Evolutionary conservation across 2,329 filamentous ascomycete species (phyloP), one percentile per base, ranked within the genome.

Genomic region (Dactylellina drechsleri): DNA sequence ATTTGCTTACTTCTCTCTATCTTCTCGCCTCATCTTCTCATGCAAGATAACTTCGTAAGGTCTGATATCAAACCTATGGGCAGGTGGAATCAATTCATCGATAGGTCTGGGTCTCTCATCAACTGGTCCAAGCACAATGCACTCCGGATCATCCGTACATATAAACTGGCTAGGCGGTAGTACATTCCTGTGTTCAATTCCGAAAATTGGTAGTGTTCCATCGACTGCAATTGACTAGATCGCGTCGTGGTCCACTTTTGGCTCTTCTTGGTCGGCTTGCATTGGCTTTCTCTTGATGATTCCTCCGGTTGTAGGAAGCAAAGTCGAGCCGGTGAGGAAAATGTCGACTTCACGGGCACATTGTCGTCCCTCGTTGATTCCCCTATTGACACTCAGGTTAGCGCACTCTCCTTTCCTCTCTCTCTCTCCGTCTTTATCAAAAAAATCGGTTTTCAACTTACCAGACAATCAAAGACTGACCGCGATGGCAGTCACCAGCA

Each of bases 381-480:
- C 94, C 91, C 89, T 91, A 77, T 26, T 43, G 61, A 58, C 36
- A 58, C 8, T 7, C 66, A 53, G 52, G 40, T 59, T 66, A 68
- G 60, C 23, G 1, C 1, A 2, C 10, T 10, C 6, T 36, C 10
- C 6, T 8, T 36, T 5, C 6, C 31, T 10, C 31, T 36, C 31
- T 36, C 31, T 23, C 23, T 23, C 23, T 23, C 23, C 4, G 2
- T 23, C 31, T 36, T 8, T 36, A 2, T 10, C 5, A 57, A 13
- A 36, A 15, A 15, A 8, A 58, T 36, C 26, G 41, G 1, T 36
- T 36, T 36, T 36, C 3, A 7, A 86, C 89, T 87, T 86, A 91
- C 92, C 93, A 98, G 78, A 98, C 93, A 83, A 98, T 97, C 71
- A 98, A 86, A 66, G 92, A 96, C 84, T 98, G 94, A 67, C 94